These are phyloP conservation scores for Oehlia diaphana DNA, from an alignment of 192 early-diverging fungal species.

Conservation along the genomic window DNA sequence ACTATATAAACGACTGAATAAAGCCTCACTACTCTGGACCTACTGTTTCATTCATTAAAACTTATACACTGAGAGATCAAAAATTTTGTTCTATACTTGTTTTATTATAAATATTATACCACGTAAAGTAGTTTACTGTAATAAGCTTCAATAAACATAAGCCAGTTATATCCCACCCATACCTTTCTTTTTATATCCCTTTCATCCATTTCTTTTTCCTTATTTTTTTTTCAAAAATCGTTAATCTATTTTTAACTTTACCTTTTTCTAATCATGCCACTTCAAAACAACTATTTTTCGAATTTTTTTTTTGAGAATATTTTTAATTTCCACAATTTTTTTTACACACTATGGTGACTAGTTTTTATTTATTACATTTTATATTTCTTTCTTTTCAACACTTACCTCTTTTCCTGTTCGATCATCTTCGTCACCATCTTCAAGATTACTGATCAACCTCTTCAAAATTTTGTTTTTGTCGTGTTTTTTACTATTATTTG, in stretches of 20 bases:
- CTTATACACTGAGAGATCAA: neutral
- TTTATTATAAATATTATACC: neutral
- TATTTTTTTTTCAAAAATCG: neutral
- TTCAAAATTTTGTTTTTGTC: neutral
- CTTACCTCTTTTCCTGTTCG: neutral
- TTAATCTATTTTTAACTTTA: neutral
- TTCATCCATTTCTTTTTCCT: slow-evolving; percentile 2
- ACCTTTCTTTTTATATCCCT: too few relatives aligned
- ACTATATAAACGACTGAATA: neutral
- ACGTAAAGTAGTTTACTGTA: neutral
- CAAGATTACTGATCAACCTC: neutral
- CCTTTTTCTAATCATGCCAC: neutral
- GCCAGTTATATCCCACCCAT: neutral
- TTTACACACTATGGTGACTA: neutral
- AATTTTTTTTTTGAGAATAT: neutral
- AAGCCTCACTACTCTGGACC: neutral
- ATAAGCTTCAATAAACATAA: slow-evolving; percentile 3
- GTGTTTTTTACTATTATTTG: neutral
- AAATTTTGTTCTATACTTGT: neutral
- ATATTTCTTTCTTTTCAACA: neutral
- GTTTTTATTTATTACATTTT: neutral
- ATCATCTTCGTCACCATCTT: slow-evolving; percentile 14
- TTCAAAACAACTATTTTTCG: neutral
- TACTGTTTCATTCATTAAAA: neutral
- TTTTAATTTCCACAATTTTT: neutral